Conservation (phyloP, 371 early-diverging fungal genomes). For the Lichtheimia ramosa region DNA sequence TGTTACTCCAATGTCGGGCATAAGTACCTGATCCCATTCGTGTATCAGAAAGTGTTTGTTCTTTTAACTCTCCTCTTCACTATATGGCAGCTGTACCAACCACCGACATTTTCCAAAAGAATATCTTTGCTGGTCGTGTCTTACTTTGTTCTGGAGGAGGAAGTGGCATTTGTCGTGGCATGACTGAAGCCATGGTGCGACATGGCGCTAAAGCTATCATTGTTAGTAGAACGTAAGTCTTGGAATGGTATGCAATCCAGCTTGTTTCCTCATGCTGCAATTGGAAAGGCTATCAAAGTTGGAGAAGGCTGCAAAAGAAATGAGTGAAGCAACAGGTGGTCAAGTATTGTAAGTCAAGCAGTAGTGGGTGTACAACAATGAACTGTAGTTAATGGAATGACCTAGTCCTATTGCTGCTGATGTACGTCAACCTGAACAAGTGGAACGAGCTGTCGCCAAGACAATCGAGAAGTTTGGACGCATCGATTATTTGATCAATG, state of each 20-base stretch:
- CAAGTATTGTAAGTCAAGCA: slow-evolving; percentile 37
- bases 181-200: slow-evolving; percentile 74
- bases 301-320: slow-evolving; percentile 69
- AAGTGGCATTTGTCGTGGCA: slow-evolving; percentile 76
- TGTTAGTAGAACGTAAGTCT: slow-evolving; percentile 55
- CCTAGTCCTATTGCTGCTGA: slow-evolving; percentile 56
- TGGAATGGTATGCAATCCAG: background rate
- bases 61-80: background rate
- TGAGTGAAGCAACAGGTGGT: slow-evolving; percentile 59
- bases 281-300: slow-evolving; percentile 35
- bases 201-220: slow-evolving; percentile 76
- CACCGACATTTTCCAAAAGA: slow-evolving; percentile 36
- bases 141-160: slow-evolving; percentile 49
- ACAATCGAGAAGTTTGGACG: slow-evolving; percentile 66
- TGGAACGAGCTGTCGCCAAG: slow-evolving; percentile 61
- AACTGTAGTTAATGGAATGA: background rate
- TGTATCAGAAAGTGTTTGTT: background rate
- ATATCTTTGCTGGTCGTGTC: slow-evolving; percentile 42
- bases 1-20: too few species aligned
- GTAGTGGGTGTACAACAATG: background rate
- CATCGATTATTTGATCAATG: slow-evolving; percentile 66
- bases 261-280: background rate
- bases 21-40: too few species aligned
- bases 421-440: slow-evolving; percentile 63
- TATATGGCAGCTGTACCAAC: slow-evolving; percentile 23